phyloP scores from a whole-genome alignment of 306 rosid genomes.

The Luffa aegyptiaca region DNA sequence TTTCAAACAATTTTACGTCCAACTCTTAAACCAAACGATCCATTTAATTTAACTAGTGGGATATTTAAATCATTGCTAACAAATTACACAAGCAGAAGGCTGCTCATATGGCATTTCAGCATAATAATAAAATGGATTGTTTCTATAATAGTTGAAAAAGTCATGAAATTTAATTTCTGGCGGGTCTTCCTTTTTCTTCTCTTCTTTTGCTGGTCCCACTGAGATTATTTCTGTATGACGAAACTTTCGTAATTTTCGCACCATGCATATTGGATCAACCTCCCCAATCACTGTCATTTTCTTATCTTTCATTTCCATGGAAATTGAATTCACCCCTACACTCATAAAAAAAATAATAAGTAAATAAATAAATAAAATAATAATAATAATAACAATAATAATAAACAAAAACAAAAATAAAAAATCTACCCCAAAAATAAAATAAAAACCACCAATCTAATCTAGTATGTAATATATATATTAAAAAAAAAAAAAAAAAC shows the following conservation, averaged over 20 bases:
- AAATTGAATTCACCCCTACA: constrained; percentile 65
- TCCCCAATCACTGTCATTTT: constrained; percentile 61
- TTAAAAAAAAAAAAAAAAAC: too few species aligned
- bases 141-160: constrained; percentile 14
- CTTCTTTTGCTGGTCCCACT: constrained; percentile 68
- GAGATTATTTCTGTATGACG: constrained; percentile 40
- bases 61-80: too few species aligned
- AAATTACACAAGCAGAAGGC: neutral
- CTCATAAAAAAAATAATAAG: too few species aligned
- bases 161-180: constrained; percentile 21
- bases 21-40: too few species aligned
- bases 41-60: too few species aligned
- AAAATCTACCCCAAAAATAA: too few species aligned
- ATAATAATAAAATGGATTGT: constrained; percentile 26
- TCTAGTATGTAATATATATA: too few species aligned
- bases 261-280: constrained; percentile 44
- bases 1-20: too few species aligned
- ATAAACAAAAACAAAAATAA: too few species aligned
- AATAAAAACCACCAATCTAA: too few species aligned
- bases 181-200: constrained; percentile 34
- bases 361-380: too few species aligned
- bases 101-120: neutral
- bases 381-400: too few species aligned
- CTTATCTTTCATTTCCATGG: constrained; percentile 53
- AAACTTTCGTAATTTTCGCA: constrained; percentile 46